A percentile compares a stretch with the other conserved stretches of the same genome.
Conservation (phyloP, 2,329 filamentous ascomycete genomes). For the Arthrocladium fulminans region DNA sequence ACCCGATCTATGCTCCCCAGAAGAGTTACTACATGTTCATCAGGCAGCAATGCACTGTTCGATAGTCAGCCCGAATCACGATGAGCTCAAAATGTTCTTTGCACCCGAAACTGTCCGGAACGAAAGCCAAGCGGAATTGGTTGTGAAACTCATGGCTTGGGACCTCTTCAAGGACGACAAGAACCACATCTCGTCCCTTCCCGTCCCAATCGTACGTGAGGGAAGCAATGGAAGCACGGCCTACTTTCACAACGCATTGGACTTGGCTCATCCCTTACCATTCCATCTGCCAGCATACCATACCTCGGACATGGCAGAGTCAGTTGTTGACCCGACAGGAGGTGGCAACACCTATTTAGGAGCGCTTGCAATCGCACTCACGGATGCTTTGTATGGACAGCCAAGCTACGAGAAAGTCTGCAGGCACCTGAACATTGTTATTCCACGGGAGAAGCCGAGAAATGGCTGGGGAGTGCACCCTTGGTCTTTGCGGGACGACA, state of each 20-base stretch:
- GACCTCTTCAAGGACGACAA: conserved; percentile 10
- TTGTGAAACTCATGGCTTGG: conserved; percentile 28
- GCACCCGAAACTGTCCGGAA: conserved; percentile 27
- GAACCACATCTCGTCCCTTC: not conserved
- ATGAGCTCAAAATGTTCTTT: conserved; percentile 82
- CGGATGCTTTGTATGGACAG: conserved; percentile 28
- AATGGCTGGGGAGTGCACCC: too few species aligned
- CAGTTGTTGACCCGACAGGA: conserved; percentile 83
- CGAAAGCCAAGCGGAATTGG: conserved; percentile 26
- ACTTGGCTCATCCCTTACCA: not conserved
- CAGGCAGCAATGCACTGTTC: conserved; percentile 47
- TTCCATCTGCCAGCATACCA: conserved; percentile 76
- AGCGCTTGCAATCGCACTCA: conserved; percentile 48
- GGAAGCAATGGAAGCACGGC: conserved; percentile 53
- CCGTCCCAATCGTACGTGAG: conserved; percentile 44
- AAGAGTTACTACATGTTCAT: conserved; percentile 47
- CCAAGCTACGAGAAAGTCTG: conserved; percentile 11
- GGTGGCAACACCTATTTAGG: conserved; percentile 85
- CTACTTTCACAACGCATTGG: conserved; percentile 26
- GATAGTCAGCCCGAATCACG: conserved; percentile 70
- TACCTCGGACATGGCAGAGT: conserved; percentile 27
- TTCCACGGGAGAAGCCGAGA: too few species aligned
- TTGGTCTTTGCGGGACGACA: not conserved
- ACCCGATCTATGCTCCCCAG: conserved; percentile 72
- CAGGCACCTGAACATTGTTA: conserved; percentile 10